Percentiles rank a stretch among this genome's conserved stretches.
These are phyloP conservation scores for Carex sylvatica DNA, from an alignment of 202 grass and related monocot species.

Conservation along the genomic window DNA sequence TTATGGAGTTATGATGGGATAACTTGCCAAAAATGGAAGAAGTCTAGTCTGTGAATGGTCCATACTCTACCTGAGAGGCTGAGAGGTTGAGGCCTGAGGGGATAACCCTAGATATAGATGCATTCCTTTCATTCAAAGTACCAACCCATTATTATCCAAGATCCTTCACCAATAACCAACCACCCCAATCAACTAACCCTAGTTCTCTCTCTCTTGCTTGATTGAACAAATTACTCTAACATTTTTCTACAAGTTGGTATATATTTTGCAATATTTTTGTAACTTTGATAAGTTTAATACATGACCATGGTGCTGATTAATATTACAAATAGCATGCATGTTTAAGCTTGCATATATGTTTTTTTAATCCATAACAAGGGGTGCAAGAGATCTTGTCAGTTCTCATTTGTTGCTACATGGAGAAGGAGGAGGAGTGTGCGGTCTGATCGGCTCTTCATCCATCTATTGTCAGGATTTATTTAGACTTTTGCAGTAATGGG, in stretches of 20 bases:
- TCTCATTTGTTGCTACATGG: neutral
- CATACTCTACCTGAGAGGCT: slow-evolving; percentile 26
- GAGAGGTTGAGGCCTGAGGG: neutral
- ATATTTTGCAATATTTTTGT: neutral
- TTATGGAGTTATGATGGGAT: slow-evolving; percentile 27
- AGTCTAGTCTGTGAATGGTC: slow-evolving; percentile 31
- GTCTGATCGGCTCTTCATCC: neutral
- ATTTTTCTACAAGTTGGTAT: neutral
- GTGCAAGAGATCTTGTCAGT: neutral
- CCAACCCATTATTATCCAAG: neutral
- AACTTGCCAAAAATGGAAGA: slow-evolving; percentile 24
- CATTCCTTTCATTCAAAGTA: slow-evolving; percentile 26
- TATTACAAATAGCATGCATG: neutral
- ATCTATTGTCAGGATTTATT: neutral
- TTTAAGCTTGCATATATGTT: neutral
- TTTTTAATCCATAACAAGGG: neutral
- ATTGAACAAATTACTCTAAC: slow-evolving; percentile 1
- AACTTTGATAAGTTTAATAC: neutral
- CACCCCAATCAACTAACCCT: slow-evolving; percentile 9
- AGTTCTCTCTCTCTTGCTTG: slow-evolving; percentile 17
- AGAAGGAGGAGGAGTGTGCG: neutral
- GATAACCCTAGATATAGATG: slow-evolving; percentile 27
- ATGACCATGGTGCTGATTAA: neutral
- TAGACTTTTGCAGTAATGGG: neutral
- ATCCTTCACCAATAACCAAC: neutral